A percentile compares a stretch with the other conserved stretches of the same genome.
Evolutionary conservation across 1,284 basidiomycete genomes (phyloP).

Genomic region (Ustilago tritici): DNA sequence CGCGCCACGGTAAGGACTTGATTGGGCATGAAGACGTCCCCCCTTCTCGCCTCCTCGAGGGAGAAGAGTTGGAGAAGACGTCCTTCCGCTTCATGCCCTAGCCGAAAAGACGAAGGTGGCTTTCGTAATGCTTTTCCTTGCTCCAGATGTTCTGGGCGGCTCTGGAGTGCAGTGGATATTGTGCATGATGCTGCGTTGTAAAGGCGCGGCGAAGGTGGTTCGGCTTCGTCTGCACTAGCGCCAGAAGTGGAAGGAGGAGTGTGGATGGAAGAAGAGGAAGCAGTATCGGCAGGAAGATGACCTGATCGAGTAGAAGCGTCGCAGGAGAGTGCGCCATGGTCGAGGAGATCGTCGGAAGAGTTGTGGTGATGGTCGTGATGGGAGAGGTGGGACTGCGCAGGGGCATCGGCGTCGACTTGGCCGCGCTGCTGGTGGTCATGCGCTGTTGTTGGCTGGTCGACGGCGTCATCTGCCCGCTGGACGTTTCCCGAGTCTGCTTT

Average conservation of each 20-base stretch:
- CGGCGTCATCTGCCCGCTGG: constrained; percentile 53
- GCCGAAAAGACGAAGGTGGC: constrained; percentile 55
- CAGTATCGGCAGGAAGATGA: constrained; percentile 39
- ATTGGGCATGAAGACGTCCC: constrained; percentile 51
- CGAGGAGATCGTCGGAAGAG: neutral
- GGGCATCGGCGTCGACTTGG: constrained; percentile 45
- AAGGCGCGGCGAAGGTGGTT: constrained; percentile 41
- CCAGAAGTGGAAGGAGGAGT: constrained; percentile 50
- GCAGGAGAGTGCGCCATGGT: constrained; percentile 33
- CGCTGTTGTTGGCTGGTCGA: constrained; percentile 15
- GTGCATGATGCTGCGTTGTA: constrained; percentile 28
- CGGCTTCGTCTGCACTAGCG: constrained; percentile 50
- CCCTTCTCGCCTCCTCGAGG: neutral
- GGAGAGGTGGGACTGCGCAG: neutral
- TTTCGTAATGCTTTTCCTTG: constrained; percentile 41
- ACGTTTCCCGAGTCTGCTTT: constrained; percentile 49
- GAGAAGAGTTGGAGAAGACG: constrained; percentile 13
- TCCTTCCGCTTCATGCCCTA: constrained; percentile 59
- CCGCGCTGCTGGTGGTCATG: constrained; percentile 17
- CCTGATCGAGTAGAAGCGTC: constrained; percentile 45
- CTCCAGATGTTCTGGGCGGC: constrained; percentile 27
- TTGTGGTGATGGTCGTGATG: neutral
- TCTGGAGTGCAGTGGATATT: constrained; percentile 38
- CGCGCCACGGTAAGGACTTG: constrained; percentile 51
- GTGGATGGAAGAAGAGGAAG: constrained; percentile 44